phyloP scores from a whole-genome alignment of 73 alveolate genomes.

The Urostyla sp. region DNA sequence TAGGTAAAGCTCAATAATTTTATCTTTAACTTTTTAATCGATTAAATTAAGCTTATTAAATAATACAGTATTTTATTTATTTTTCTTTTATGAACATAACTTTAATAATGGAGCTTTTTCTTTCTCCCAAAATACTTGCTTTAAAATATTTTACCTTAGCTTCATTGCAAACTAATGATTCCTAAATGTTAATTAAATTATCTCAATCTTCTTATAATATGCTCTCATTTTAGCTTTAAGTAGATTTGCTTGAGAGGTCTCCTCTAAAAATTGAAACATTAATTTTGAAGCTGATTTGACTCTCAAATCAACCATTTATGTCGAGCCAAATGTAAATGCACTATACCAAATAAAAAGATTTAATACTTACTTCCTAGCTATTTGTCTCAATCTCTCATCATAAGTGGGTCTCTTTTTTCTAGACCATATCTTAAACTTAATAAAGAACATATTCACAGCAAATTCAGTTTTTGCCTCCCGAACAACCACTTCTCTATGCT shows the following conservation, averaged over 20 bases:
- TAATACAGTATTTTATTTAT: background rate
- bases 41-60: conserved; percentile 32
- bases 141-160: background rate
- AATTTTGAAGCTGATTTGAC: background rate
- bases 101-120: conserved; percentile 3
- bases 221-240: background rate
- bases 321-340: background rate
- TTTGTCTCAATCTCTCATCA: background rate
- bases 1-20: background rate
- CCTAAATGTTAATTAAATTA: background rate
- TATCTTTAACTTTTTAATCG: conserved; percentile 7
- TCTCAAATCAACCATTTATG: background rate
- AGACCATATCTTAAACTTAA: conserved; percentile 25
- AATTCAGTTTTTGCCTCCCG: conserved; percentile 21
- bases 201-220: conserved; percentile 1
- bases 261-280: background rate
- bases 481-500: conserved; percentile 13
- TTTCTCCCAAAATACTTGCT: conserved; percentile 18
- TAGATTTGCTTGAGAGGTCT: conserved; percentile 25
- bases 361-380: background rate
- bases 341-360: background rate
- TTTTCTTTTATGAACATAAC: conserved; percentile 18
- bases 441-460: conserved; percentile 46
- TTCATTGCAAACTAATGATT: background rate
- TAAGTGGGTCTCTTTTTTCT: conserved; percentile 4